phyloP scores from a whole-genome alignment of 2,329 filamentous ascomycete species.

The Verticillium nonalfalfae region DNA sequence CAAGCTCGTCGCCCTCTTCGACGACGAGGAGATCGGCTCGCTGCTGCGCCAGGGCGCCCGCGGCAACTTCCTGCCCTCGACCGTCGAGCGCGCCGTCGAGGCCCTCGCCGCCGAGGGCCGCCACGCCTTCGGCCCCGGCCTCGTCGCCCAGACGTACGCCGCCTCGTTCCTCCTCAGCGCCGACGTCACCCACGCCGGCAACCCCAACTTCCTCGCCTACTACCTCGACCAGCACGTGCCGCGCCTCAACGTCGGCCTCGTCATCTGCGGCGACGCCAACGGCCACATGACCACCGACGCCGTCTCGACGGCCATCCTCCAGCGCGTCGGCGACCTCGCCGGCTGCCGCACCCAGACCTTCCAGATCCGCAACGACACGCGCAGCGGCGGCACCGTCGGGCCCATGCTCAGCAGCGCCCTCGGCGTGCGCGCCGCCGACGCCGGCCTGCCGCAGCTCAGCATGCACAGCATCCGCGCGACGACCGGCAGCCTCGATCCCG shows the following conservation, averaged over 20 bases:
- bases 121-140: conserved; percentile 36
- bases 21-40: conserved; percentile 94
- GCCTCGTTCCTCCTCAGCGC: conserved; percentile 88
- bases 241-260: conserved; percentile 80
- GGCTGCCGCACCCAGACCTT: conserved; percentile 75
- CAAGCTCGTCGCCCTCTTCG: conserved; percentile 90
- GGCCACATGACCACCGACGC: conserved; percentile 96
- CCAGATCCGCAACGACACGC: conserved; percentile 88
- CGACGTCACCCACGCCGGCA: conserved; percentile 89
- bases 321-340: conserved; percentile 68
- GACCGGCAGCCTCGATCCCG: conserved; percentile 78
- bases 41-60: conserved; percentile 83
- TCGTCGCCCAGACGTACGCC: conserved; percentile 78
- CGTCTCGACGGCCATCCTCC: conserved; percentile 74
- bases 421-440: conserved; percentile 79
- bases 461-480: conserved; percentile 94
- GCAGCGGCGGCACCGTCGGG: conserved; percentile 90
- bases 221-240: conserved; percentile 86
- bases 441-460: conserved; percentile 82
- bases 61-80: conserved; percentile 78
- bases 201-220: conserved; percentile 82
- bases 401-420: conserved; percentile 78
- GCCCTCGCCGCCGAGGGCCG: conserved; percentile 45
- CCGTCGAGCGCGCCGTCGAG: conserved; percentile 78
- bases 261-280: conserved; percentile 75